phyloP scores from a whole-genome alignment of 805 yeast species.

The Candida cerambycidarum region DNA sequence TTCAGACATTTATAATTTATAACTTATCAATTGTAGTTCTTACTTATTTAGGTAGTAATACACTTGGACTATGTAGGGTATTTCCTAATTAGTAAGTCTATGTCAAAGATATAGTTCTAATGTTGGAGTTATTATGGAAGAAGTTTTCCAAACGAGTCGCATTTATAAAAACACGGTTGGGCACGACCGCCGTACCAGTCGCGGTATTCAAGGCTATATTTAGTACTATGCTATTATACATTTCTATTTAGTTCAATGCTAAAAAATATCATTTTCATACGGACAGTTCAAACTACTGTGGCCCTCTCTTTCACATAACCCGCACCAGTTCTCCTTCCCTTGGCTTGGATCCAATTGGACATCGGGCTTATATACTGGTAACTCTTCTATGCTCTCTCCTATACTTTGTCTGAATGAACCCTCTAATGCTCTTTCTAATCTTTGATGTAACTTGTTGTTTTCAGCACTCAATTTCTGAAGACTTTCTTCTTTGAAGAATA shows the following conservation, averaged over 20 bases:
- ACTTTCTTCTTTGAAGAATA: constrained; percentile 26
- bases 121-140: background rate
- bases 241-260: constrained; percentile 7
- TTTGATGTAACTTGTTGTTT: constrained; percentile 22
- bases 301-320: constrained; percentile 86
- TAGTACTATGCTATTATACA: background rate
- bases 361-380: constrained; percentile 53
- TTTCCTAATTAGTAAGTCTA: background rate
- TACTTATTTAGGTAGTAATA: background rate
- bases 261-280: constrained; percentile 62
- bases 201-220: too few species aligned
- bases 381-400: constrained; percentile 17
- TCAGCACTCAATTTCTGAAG: constrained; percentile 21
- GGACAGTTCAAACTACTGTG: constrained; percentile 90
- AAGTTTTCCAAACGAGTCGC: background rate
- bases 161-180: background rate
- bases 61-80: background rate
- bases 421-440: constrained; percentile 20
- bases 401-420: constrained; percentile 11
- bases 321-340: constrained; percentile 86
- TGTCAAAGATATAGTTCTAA: background rate
- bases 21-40: background rate
- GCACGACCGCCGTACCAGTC: background rate
- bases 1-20: background rate
- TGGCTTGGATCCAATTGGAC: constrained; percentile 60